A percentile compares a stretch with the other conserved stretches of the same genome.
Conservation (phyloP, 2,329 filamentous ascomycete genomes). For the Penicillium psychrosexuale region DNA sequence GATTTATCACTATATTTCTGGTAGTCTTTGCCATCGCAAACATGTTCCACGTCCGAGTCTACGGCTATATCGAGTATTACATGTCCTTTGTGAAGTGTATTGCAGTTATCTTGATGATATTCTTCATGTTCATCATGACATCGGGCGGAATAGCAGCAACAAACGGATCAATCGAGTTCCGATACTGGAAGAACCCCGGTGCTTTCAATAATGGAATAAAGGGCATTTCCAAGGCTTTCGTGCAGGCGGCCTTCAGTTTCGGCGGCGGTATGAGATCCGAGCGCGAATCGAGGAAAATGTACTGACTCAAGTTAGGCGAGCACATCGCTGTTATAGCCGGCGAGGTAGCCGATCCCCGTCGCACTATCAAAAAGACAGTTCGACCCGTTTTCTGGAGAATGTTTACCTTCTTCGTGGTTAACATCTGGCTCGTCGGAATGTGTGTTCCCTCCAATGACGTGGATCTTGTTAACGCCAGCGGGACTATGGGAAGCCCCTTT, state of each 20-base stretch:
- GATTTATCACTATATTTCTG: constrained; percentile 35
- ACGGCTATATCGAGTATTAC: constrained; percentile 33
- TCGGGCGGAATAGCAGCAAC: constrained; percentile 34
- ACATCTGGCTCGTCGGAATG: constrained; percentile 39
- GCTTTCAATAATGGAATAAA: constrained; percentile 35
- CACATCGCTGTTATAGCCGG: constrained; percentile 36
- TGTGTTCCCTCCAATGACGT: constrained; percentile 32
- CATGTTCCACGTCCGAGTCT: constrained; percentile 27
- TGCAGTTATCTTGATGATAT: constrained; percentile 33
- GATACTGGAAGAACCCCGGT: constrained; percentile 28
- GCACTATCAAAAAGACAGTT: constrained; percentile 31
- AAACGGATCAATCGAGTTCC: constrained; percentile 33
- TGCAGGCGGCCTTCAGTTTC: constrained; percentile 37
- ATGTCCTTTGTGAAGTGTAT: constrained; percentile 33
- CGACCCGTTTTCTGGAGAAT: constrained; percentile 36
- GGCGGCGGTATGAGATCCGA: constrained; percentile 21
- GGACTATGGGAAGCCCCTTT: constrained; percentile 33
- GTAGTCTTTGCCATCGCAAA: constrained; percentile 28
- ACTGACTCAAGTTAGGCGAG: constrained; percentile 19
- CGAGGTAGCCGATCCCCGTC: constrained; percentile 29
- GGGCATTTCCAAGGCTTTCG: constrained; percentile 35
- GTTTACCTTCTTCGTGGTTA: constrained; percentile 35
- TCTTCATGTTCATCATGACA: constrained; percentile 38
- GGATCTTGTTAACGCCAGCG: constrained; percentile 27
- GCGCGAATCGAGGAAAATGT: no score